Evolutionary conservation across 257 asterid species (phyloP).

Genomic region (Solanum medicagineum): DNA sequence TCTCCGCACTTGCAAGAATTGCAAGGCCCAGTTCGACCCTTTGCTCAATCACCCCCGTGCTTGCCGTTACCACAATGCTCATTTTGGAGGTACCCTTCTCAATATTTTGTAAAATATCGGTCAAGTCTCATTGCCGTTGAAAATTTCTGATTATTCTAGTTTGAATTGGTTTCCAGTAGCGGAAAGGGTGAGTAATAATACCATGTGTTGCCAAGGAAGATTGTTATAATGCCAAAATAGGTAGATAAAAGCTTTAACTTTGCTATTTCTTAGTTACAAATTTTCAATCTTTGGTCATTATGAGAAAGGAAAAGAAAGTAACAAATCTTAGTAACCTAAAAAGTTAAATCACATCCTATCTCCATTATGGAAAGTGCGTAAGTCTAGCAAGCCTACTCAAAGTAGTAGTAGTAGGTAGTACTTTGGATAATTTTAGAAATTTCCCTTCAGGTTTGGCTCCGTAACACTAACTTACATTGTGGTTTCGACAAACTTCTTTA

Average conservation of each 20-base stretch:
- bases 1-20: slow-evolving; percentile 72
- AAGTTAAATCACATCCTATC: not conserved
- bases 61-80: slow-evolving; percentile 82
- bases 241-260: not conserved
- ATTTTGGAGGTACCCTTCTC: slow-evolving; percentile 67
- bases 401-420: not conserved
- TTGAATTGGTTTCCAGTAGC: not conserved
- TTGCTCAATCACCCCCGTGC: slow-evolving; percentile 70
- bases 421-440: not conserved
- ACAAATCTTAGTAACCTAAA: not conserved
- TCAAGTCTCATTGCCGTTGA: not conserved
- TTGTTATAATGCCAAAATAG: not conserved
- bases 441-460: not conserved
- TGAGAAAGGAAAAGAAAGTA: not conserved
- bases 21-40: slow-evolving; percentile 86
- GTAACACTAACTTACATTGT: not conserved
- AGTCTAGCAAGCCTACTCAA: not conserved
- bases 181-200: not conserved
- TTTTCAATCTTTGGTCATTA: not conserved
- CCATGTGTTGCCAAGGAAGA: not conserved
- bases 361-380: not conserved
- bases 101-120: not conserved
- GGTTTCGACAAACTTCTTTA: not conserved
- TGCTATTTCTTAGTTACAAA: not conserved
- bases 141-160: not conserved